These are phyloP conservation scores for Mycena rebaudengoi DNA, from an alignment of 768 basidiomycete genomes.

Conservation along the genomic window DNA sequence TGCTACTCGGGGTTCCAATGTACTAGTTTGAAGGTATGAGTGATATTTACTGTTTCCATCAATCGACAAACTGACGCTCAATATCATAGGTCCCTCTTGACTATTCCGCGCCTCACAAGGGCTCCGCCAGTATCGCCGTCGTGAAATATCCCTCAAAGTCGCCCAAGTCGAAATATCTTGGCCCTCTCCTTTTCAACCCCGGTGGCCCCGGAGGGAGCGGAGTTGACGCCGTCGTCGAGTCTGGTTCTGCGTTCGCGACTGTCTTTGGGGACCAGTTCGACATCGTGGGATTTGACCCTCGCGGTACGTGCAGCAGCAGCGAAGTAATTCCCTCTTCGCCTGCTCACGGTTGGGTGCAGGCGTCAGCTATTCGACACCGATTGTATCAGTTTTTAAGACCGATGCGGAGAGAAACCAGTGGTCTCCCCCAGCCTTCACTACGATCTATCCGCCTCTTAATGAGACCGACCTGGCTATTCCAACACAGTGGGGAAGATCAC, in stretches of 20 bases:
- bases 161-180: constrained; percentile 28
- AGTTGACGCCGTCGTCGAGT: neutral
- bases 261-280: constrained; percentile 10
- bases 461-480: too few relatives aligned
- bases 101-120: constrained; percentile 48
- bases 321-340: constrained; percentile 55
- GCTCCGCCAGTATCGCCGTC: constrained; percentile 51
- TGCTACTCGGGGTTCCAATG: constrained; percentile 35
- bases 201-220: constrained; percentile 18
- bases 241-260: neutral
- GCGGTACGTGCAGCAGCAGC: too few relatives aligned
- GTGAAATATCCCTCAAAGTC: constrained; percentile 40
- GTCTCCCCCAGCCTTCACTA: neutral
- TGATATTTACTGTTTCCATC: neutral
- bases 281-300: constrained; percentile 15
- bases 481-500: constrained; percentile 11
- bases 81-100: constrained; percentile 54
- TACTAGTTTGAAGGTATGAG: constrained; percentile 28
- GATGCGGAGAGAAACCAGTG: constrained; percentile 36
- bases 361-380: constrained; percentile 43
- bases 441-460: too few relatives aligned
- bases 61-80: too few relatives aligned
- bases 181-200: constrained; percentile 12
- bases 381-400: constrained; percentile 45
- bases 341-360: constrained; percentile 46